Percentiles rank a stretch among this genome's conserved stretches.
Evolutionary conservation across 257 asterid genomes (phyloP).

Genomic region (Handroanthus guayacan): DNA sequence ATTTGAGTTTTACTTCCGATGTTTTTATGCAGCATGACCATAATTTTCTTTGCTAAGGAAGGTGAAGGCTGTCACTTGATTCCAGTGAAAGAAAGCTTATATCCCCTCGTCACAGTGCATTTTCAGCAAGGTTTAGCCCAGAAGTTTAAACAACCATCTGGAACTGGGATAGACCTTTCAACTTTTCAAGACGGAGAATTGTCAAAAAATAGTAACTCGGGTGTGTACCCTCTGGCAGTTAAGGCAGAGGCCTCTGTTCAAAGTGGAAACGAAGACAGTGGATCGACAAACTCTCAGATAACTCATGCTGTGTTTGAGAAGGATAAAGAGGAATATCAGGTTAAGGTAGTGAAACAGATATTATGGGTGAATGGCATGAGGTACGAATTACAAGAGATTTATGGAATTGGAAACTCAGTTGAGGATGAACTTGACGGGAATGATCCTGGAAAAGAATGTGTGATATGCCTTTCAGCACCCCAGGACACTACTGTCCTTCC

Average conservation of each 20-base stretch:
- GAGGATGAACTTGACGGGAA: constrained; percentile 74
- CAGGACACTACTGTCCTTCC: constrained; percentile 94
- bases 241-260: constrained; percentile 63
- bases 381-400: constrained; percentile 87
- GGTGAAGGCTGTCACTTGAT: constrained; percentile 67
- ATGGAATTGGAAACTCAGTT: constrained; percentile 79
- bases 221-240: constrained; percentile 71
- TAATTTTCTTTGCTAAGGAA: constrained; percentile 79
- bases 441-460: constrained; percentile 92
- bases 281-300: constrained; percentile 70
- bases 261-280: constrained; percentile 47
- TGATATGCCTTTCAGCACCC: constrained; percentile 88
- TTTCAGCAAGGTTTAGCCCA: constrained; percentile 74
- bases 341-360: constrained; percentile 83
- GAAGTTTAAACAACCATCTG: constrained; percentile 74
- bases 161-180: constrained; percentile 58
- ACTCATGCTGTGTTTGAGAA: constrained; percentile 86
- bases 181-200: constrained; percentile 54
- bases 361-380: constrained; percentile 85
- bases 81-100: constrained; percentile 57
- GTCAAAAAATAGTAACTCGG: constrained; percentile 50
- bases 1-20: constrained; percentile 20
- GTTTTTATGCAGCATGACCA: constrained; percentile 61
- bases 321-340: constrained; percentile 75
- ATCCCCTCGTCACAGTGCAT: constrained; percentile 59